phyloP scores from a whole-genome alignment of 2,329 filamentous ascomycete species.

The Cercospora sojina region DNA sequence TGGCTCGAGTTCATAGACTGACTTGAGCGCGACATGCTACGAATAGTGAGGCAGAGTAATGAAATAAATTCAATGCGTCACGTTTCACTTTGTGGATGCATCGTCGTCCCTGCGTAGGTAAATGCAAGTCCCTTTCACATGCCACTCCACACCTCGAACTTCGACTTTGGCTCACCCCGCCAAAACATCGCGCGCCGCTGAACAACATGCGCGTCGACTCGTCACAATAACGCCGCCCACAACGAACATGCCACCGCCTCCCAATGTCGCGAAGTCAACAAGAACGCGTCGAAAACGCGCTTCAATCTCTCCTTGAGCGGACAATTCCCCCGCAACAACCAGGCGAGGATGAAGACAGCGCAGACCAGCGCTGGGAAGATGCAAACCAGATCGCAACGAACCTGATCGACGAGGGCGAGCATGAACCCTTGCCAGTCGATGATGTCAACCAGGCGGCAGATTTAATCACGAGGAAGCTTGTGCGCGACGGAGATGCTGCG shows the following conservation, averaged over 20 bases:
- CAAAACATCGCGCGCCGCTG: constrained; percentile 11
- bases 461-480: constrained; percentile 83
- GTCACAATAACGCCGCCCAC: background rate
- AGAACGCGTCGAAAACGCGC: constrained; percentile 72
- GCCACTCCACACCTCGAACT: background rate
- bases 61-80: constrained; percentile 1
- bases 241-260: constrained; percentile 9
- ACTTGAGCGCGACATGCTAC: constrained; percentile 8
- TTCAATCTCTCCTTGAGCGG: constrained; percentile 74
- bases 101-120: background rate
- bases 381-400: constrained; percentile 53
- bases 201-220: constrained; percentile 8
- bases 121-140: background rate
- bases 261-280: constrained; percentile 15
- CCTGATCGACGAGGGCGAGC: constrained; percentile 47
- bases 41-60: constrained; percentile 13
- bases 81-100: background rate
- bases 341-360: constrained; percentile 64
- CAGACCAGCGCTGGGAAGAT: constrained; percentile 68
- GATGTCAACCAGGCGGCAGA: constrained; percentile 91
- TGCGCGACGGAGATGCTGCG: constrained; percentile 68
- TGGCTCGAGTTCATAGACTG: constrained; percentile 1
- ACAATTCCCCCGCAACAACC: constrained; percentile 64
- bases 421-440: constrained; percentile 55
- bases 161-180: background rate